Percentiles rank a stretch among this genome's conserved stretches.
These are phyloP conservation scores for Suillus ampliporus DNA, from an alignment of 768 basidiomycete species.

Conservation along the genomic window DNA sequence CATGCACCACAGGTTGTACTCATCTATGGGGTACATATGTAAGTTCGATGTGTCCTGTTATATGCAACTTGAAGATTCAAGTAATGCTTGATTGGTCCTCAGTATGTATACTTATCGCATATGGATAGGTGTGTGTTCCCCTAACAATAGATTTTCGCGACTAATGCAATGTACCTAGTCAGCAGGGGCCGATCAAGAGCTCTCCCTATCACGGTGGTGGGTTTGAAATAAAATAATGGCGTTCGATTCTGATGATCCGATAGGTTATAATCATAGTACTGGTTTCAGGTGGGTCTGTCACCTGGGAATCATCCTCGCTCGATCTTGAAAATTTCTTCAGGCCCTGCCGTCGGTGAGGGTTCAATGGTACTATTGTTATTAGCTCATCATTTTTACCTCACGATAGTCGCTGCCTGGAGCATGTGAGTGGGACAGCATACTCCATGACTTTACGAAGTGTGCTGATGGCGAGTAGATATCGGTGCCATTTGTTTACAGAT, in stretches of 20 bases:
- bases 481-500: constrained; percentile 2
- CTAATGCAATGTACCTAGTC: constrained; percentile 2
- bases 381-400: neutral
- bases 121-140: constrained; percentile 9
- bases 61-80: no score
- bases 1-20: neutral
- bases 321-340: neutral
- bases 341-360: constrained; percentile 5
- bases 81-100: no score
- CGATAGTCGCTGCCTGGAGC: neutral
- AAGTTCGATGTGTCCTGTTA: neutral
- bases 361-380: neutral
- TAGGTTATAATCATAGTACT: neutral
- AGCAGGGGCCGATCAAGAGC: neutral
- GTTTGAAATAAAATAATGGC: neutral
- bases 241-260: neutral
- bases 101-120: constrained; percentile 7
- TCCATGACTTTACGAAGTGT: neutral
- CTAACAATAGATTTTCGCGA: neutral
- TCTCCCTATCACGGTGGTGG: neutral
- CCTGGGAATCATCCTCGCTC: no score
- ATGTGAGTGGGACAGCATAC: constrained; percentile 3
- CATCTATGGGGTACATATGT: neutral
- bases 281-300: constrained; percentile 5
- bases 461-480: constrained; percentile 9